Evolutionary conservation across 768 basidiomycete species (phyloP).

Genomic region (Brasilioporus rufonigricans): DNA sequence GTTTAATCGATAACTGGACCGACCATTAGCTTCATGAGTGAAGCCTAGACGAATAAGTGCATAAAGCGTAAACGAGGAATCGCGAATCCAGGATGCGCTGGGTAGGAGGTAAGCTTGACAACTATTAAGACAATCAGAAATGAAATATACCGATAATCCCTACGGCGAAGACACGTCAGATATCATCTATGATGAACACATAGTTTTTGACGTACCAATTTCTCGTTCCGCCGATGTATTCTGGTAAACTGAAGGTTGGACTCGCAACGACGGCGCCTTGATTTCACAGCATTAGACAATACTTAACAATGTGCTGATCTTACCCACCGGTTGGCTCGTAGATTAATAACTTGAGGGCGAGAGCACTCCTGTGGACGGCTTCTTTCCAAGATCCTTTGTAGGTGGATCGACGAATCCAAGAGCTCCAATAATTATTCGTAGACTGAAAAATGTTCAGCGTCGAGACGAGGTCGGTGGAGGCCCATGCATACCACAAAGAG

Average conservation of each 20-base stretch:
- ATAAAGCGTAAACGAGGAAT: slow-evolving; percentile 94
- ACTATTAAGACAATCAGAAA: background rate
- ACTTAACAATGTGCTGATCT: background rate
- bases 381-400: slow-evolving; percentile 97
- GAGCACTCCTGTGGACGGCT: slow-evolving; percentile 85
- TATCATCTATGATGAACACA: background rate
- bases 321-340: slow-evolving; percentile 80
- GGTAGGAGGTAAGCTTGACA: background rate
- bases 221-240: slow-evolving; percentile 84
- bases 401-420: slow-evolving; percentile 86
- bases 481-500: slow-evolving; percentile 48
- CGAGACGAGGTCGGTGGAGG: background rate
- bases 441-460: slow-evolving; percentile 35
- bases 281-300: slow-evolving; percentile 1
- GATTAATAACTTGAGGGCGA: slow-evolving; percentile 91
- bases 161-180: slow-evolving; percentile 19
- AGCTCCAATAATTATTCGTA: slow-evolving; percentile 82
- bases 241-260: slow-evolving; percentile 92
- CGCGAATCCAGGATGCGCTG: slow-evolving; percentile 90
- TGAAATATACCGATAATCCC: slow-evolving; percentile 60
- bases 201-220: slow-evolving; percentile 63
- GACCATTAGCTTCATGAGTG: slow-evolving; percentile 87
- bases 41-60: slow-evolving; percentile 92
- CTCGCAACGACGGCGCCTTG: slow-evolving; percentile 89
- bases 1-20: slow-evolving; percentile 11